A percentile compares a stretch with the other conserved stretches of the same genome.
phyloP scores from a whole-genome alignment of 352 stramenopile species.

The Blastocystis sp. region DNA sequence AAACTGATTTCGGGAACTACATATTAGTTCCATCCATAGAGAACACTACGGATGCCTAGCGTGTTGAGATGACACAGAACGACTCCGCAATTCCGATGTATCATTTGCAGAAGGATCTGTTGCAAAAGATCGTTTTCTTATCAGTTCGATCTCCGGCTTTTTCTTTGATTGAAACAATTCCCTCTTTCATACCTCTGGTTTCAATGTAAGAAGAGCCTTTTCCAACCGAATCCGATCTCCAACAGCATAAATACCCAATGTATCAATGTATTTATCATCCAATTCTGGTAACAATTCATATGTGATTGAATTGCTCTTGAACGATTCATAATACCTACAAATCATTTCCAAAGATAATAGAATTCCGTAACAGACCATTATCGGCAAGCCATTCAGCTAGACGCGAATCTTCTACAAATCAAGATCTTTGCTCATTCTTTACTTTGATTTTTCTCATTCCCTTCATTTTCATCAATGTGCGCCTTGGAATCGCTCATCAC shows the following conservation, averaged over 20 bases:
- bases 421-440: neutral
- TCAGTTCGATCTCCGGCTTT: neutral
- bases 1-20: no score
- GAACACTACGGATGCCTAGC: no score
- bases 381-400: constrained; percentile 14
- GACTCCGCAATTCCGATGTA: no score
- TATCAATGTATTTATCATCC: constrained; percentile 5
- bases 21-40: no score
- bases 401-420: neutral
- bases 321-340: neutral
- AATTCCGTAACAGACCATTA: neutral
- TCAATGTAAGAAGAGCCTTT: neutral
- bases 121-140: no score
- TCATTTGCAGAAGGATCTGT: no score
- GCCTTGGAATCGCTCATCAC: no score
- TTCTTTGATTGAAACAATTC: neutral
- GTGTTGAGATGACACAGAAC: no score
- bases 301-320: constrained; percentile 1
- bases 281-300: neutral
- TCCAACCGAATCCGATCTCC: constrained; percentile 32
- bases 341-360: no score
- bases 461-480: neutral
- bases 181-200: neutral
- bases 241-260: constrained; percentile 18
- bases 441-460: neutral